A percentile compares a stretch with the other conserved stretches of the same genome.
phyloP scores from a whole-genome alignment of 2,329 filamentous ascomycete genomes.

The Chaetomium sp. region DNA sequence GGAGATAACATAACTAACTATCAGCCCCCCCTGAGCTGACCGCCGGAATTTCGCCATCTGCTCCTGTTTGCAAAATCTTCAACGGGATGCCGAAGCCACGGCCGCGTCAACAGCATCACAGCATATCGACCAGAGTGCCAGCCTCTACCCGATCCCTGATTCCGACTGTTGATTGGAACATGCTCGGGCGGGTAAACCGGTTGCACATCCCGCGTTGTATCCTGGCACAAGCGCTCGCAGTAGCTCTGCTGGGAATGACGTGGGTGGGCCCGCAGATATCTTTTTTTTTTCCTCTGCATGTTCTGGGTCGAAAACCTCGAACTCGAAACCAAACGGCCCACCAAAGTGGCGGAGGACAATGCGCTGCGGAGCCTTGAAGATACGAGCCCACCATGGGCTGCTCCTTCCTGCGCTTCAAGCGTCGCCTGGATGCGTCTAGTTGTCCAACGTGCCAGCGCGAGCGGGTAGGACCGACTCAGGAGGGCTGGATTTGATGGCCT shows the following conservation, averaged over 20 bases:
- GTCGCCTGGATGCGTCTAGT: not conserved
- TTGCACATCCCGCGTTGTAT: not conserved
- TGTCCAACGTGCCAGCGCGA: not conserved
- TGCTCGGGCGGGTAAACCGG: slow-evolving; percentile 1
- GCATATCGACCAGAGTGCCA: not conserved
- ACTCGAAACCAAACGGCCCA: slow-evolving; percentile 13
- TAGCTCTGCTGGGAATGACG: slow-evolving; percentile 8
- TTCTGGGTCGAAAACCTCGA: slow-evolving; percentile 1
- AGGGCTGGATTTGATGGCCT: not conserved
- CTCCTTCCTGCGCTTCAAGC: too few relatives aligned
- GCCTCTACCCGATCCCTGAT: not conserved
- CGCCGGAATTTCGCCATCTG: too few relatives aligned
- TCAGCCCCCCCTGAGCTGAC: too few relatives aligned
- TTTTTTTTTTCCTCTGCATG: not conserved
- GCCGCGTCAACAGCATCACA: too few relatives aligned
- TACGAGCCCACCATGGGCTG: not conserved
- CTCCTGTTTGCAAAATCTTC: too few relatives aligned
- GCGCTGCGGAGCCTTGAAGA: not conserved
- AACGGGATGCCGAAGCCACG: too few relatives aligned
- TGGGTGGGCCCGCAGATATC: slow-evolving; percentile 5
- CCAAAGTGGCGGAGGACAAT: slow-evolving; percentile 11
- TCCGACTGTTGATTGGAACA: too few relatives aligned
- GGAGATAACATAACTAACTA: too few relatives aligned
- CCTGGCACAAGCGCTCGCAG: not conserved
- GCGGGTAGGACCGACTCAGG: not conserved